phyloP scores from a whole-genome alignment of 2,329 filamentous ascomycete genomes.

The Pseudogymnoascus sp. region DNA sequence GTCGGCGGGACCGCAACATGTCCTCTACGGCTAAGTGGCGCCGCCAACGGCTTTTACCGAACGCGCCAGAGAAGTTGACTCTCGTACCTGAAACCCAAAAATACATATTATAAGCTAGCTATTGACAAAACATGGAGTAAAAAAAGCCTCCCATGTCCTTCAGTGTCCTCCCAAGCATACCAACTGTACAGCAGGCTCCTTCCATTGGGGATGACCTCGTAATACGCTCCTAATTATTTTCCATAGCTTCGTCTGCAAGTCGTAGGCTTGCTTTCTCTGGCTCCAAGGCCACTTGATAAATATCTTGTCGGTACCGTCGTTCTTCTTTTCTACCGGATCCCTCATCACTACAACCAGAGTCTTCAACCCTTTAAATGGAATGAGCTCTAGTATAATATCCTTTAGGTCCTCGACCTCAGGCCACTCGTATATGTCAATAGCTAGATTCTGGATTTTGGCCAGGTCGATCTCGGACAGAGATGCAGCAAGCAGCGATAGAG shows the following conservation, averaged over 20 bases:
- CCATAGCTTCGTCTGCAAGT: neutral
- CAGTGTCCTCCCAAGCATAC: neutral
- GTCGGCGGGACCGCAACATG: neutral
- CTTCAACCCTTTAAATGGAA: neutral
- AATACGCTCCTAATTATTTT: neutral
- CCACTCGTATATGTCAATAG: neutral
- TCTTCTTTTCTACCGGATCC: neutral
- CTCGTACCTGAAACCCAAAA: neutral
- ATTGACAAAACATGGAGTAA: neutral
- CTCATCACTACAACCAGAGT: neutral
- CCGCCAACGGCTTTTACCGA: neutral
- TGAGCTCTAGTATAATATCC: neutral
- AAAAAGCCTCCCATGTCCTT: neutral
- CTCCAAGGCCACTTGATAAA: neutral
- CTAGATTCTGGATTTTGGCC: neutral
- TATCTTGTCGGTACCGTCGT: neutral
- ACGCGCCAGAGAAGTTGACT: neutral
- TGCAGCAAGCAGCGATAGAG: neutral
- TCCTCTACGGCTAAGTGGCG: neutral
- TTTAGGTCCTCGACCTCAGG: neutral
- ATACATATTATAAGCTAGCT: neutral
- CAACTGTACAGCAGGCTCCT: neutral
- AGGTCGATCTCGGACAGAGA: neutral
- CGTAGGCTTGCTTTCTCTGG: neutral
- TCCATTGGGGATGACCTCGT: neutral